Evolutionary conservation across 2,329 filamentous ascomycete genomes (phyloP).

Genomic region (Teratosphaeriaceae sp.): DNA sequence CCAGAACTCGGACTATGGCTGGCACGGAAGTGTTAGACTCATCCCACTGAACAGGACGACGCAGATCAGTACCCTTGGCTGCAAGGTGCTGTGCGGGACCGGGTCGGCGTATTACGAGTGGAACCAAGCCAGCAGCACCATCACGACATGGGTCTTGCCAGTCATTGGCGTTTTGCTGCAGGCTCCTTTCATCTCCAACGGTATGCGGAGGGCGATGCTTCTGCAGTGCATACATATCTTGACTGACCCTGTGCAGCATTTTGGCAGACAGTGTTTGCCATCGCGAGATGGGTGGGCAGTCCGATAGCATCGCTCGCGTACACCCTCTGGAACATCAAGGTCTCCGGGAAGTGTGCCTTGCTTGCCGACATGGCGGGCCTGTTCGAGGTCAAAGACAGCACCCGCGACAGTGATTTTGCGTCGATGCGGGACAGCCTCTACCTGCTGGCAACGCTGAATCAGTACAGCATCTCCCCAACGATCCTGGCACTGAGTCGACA

Average conservation of each 20-base stretch:
- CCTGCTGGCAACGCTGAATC: conserved; percentile 40
- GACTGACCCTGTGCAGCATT: conserved; percentile 9
- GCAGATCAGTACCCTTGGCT: conserved; percentile 30
- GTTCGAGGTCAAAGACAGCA: conserved; percentile 24
- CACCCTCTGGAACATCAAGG: conserved; percentile 37
- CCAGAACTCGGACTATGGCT: conserved; percentile 6
- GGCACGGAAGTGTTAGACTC: conserved; percentile 13
- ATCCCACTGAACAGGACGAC: conserved; percentile 18
- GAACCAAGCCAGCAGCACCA: conserved; percentile 18
- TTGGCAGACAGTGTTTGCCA: conserved; percentile 30
- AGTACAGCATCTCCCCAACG: conserved; percentile 33
- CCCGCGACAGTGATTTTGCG: conserved; percentile 28
- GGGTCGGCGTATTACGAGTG: conserved; percentile 30
- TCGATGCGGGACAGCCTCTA: conserved; percentile 40
- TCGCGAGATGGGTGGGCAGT: conserved; percentile 32
- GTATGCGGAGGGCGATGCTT: neutral
- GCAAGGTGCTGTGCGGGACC: conserved; percentile 28
- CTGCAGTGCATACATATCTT: neutral
- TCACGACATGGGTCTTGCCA: conserved; percentile 33
- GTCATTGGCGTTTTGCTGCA: conserved; percentile 34
- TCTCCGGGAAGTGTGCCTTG: conserved; percentile 32
- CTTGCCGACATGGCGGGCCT: conserved; percentile 34
- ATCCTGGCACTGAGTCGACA: conserved; percentile 6
- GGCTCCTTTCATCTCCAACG: conserved; percentile 37
- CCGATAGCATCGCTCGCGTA: conserved; percentile 33